Base-by-base conservation (phyloP, 805 yeast genomes). In the Candida rishiriensis region DNA sequence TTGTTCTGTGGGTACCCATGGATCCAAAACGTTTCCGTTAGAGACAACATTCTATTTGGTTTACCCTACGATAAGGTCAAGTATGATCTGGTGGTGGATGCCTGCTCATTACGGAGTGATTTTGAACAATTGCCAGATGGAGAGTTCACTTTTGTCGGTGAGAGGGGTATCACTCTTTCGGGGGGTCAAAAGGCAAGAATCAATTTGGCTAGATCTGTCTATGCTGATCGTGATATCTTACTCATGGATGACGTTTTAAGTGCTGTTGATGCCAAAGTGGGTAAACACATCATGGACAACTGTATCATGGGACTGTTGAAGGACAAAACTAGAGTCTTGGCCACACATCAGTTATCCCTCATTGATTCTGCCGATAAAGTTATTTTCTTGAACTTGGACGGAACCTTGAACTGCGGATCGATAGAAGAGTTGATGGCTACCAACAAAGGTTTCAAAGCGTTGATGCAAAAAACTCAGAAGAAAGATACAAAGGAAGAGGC, bases 141-240 rank as follows among this genome's bases (percentile, higher is more conserved):
- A 33, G 95, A 87, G 56, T 53, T 58, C 39, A 85, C 95, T 1
- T 84, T 82, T 60, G 84, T 87, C 52, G 95, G 95, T 50, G 95
- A 87, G 60, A 73, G 87, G 60, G 95, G 95, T 55, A 80, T 87
- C 40, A 85, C 89, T 1, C 64, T 87, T 32, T 83, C 90, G 4
- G 95, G 95, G 47, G 95, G 95, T 41, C 95, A 87, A 62, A 87
- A 86, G 68, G 90, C 95, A 0, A 75, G 95, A 61, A 75, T 87
- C 43, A 78, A 79, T 56, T 66, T 87, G 48, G 95, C 95, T 3
- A 73, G 95, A 59, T 83, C 91, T 2, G 88, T 85, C 2, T 87
- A 87, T 34, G 77, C 82, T 12, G 72, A 79, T 26, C 74, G 75
- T 17, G 88, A 84, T 56, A 81, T 85, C 18, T 72, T 83, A 34